Conservation (phyloP, 371 early-diverging fungal species). For the Actinomortierella ambigua region DNA sequence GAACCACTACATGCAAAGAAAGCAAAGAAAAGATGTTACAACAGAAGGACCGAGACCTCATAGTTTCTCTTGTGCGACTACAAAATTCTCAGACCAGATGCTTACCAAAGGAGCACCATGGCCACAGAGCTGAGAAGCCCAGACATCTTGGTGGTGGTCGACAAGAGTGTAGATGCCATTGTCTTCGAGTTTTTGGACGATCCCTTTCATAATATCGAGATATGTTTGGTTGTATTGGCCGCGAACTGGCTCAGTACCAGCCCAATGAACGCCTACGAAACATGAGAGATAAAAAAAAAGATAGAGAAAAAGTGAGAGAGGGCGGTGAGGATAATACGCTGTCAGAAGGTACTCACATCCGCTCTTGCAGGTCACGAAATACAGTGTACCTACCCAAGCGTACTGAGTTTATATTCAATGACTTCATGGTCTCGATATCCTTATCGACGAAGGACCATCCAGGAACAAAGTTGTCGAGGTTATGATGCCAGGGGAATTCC, state of each 20-base stretch:
- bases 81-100: not conserved
- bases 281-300: not conserved
- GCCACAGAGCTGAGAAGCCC: conserved; percentile 54
- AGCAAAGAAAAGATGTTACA: not conserved
- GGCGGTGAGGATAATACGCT: too few relatives aligned
- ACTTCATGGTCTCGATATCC: conserved; percentile 52
- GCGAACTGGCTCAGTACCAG: conserved; percentile 61
- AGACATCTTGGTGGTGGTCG: conserved; percentile 54
- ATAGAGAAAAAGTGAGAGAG: not conserved
- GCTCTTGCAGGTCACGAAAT: too few relatives aligned
- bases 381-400: conserved; percentile 42
- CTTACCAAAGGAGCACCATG: conserved; percentile 58
- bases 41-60: too few relatives aligned
- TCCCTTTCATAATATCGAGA: conserved; percentile 49
- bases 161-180: conserved; percentile 52
- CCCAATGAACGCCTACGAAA: conserved; percentile 52
- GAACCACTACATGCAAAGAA: conserved; percentile 47
- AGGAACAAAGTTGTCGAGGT: conserved; percentile 39
- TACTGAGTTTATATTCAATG: conserved; percentile 52
- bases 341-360: too few relatives aligned
- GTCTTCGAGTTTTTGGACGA: conserved; percentile 51
- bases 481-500: conserved; percentile 49
- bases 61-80: not conserved
- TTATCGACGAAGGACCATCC: conserved; percentile 52
- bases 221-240: conserved; percentile 58